phyloP scores from a whole-genome alignment of 495 filamentous ascomycete species.

The Neurospora sp. region DNA sequence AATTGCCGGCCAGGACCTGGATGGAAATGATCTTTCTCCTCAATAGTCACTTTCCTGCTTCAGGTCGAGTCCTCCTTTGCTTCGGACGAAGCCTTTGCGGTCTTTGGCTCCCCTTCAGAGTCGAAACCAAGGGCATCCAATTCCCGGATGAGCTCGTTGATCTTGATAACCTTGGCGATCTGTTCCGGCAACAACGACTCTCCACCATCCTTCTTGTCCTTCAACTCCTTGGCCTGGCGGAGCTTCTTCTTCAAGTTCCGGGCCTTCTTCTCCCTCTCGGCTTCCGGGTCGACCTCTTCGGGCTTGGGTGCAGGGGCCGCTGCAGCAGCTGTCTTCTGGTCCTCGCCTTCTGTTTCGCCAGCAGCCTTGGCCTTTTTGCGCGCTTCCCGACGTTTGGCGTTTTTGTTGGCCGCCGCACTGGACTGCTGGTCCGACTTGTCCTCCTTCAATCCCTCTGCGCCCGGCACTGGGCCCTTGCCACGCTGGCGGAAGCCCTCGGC shows the following conservation, averaged over 20 bases:
- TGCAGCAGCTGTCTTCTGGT: slow-evolving; percentile 18
- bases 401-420: slow-evolving; percentile 65
- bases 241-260: slow-evolving; percentile 94
- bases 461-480: slow-evolving; percentile 63
- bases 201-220: slow-evolving; percentile 83
- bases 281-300: slow-evolving; percentile 50
- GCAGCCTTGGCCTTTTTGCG: slow-evolving; percentile 73
- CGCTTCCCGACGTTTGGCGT: slow-evolving; percentile 86
- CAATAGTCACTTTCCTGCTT: background rate
- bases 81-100: background rate
- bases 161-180: slow-evolving; percentile 94
- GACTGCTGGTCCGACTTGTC: slow-evolving; percentile 32
- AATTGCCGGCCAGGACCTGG: background rate
- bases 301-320: slow-evolving; percentile 11
- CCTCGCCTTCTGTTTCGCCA: slow-evolving; percentile 30
- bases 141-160: slow-evolving; percentile 85
- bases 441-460: slow-evolving; percentile 57
- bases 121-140: slow-evolving; percentile 83
- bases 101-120: slow-evolving; percentile 40
- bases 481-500: slow-evolving; percentile 80
- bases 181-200: slow-evolving; percentile 82
- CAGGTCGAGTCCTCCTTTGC: background rate
- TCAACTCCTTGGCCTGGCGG: slow-evolving; percentile 80
- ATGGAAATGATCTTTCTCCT: background rate
- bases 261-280: slow-evolving; percentile 84